Evolutionary conservation across 1,284 basidiomycete genomes (phyloP), one percentile per base, ranked within the genome.

Genomic region (Chalciporus sp.): DNA sequence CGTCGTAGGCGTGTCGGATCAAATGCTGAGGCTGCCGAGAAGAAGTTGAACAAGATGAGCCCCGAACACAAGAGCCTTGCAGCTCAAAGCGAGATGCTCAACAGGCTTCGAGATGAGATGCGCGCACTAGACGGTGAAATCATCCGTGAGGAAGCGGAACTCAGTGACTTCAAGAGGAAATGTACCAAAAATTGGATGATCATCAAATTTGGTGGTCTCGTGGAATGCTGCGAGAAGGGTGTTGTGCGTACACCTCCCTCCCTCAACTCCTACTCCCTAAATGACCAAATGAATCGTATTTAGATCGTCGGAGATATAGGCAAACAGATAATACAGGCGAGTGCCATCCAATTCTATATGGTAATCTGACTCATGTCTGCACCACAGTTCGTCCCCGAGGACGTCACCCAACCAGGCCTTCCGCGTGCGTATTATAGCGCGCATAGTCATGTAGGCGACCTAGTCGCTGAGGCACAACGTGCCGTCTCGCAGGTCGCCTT

Each of bases 11-110:
- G 77, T 7, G 78, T 94, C 4, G 81, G 78, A 12, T 71, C 80
- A 26, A 90, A 90, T 58, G 92, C 94, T 0, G 95, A 97, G 56
- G 71, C 82, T n/a, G 93, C 93, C 0, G 94, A 97, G 67, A 90
- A 82, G 77, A 96, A 95, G 71, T 79, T 98, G 26, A 83, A 82
- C 68, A 96, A 90, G 76, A 97, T 97, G 94, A 84, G 83, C 49
- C 82, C 91, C 0, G 94, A 94, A 73, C 88, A 97, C 76, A 98
- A 97, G 79, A 90, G 92, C 63, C 74, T 95, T 33, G 75, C 77
- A 17, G 68, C 77, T 56, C 94, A 97, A 73, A 91, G 87, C 0
- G 89, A 94, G 26, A 72, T 80, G 4, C 75, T 98, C 53, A 88
- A 89, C 64, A 78, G 78, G 16, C 75, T 96, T 39, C 81, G 89